phyloP scores from a whole-genome alignment of 2,329 filamentous ascomycete species.

The Paracoccidioides lutzii region DNA sequence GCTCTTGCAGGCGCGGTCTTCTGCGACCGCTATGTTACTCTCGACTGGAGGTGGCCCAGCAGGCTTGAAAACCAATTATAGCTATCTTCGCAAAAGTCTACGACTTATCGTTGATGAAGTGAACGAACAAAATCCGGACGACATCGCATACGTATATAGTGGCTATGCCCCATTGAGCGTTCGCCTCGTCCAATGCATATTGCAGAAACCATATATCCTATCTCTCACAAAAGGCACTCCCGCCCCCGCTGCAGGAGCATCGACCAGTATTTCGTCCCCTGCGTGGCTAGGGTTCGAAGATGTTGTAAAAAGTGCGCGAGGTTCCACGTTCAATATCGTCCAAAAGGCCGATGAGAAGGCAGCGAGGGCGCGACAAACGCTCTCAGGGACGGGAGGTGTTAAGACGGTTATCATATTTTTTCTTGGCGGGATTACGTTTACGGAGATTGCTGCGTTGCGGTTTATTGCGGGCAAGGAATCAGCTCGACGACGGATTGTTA shows the following conservation, averaged over 20 bases:
- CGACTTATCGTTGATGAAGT: slow-evolving; percentile 91
- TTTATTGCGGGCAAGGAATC: slow-evolving; percentile 80
- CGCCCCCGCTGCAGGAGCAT: slow-evolving; percentile 35
- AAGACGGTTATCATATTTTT: slow-evolving; percentile 96
- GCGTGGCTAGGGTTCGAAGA: slow-evolving; percentile 95
- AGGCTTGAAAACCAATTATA: slow-evolving; percentile 78
- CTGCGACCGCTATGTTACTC: slow-evolving; percentile 67
- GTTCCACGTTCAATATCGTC: slow-evolving; percentile 78
- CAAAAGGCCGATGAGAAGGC: slow-evolving; percentile 92
- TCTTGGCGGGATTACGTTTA: slow-evolving; percentile 89
- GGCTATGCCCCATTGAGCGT: slow-evolving; percentile 91
- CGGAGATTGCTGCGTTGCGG: slow-evolving; percentile 84
- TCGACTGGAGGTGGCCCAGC: slow-evolving; percentile 53
- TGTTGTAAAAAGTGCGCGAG: slow-evolving; percentile 71
- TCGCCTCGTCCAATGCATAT: slow-evolving; percentile 77
- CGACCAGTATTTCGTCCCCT: slow-evolving; percentile 49
- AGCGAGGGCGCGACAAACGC: slow-evolving; percentile 67
- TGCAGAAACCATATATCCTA: slow-evolving; percentile 78
- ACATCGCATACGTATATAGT: slow-evolving; percentile 95
- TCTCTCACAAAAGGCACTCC: slow-evolving; percentile 54
- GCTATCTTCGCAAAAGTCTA: slow-evolving; percentile 70
- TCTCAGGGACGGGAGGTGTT: slow-evolving; percentile 60
- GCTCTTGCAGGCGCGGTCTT: slow-evolving; percentile 64
- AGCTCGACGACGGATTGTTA: slow-evolving; percentile 68
- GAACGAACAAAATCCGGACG: slow-evolving; percentile 84